Evolutionary conservation across 1,139 yeast species (phyloP).

Genomic region (Ogataea hybrid): DNA sequence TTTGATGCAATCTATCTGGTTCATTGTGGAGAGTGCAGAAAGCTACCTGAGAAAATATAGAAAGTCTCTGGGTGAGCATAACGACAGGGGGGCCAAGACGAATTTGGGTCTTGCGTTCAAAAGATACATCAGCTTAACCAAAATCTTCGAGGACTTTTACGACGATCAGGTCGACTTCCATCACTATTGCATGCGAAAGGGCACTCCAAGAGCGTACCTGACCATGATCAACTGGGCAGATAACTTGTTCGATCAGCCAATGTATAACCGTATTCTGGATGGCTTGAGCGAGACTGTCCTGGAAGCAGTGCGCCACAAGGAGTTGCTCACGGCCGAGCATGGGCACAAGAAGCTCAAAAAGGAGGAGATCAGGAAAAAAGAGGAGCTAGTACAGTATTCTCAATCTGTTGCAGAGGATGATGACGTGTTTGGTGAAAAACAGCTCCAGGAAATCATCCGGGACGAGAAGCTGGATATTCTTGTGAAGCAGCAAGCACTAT

Average conservation of each 20-base stretch:
- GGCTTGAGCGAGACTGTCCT: slow-evolving; percentile 65
- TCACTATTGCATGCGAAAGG: slow-evolving; percentile 85
- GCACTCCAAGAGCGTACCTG: slow-evolving; percentile 82
- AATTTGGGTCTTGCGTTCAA: slow-evolving; percentile 75
- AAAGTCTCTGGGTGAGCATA: slow-evolving; percentile 26
- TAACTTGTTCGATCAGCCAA: slow-evolving; percentile 61
- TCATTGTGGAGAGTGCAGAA: slow-evolving; percentile 81
- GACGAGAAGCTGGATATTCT: slow-evolving; percentile 28
- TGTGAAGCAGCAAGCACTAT: slow-evolving; percentile 32
- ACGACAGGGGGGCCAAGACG: slow-evolving; percentile 36
- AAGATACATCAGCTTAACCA: slow-evolving; percentile 66
- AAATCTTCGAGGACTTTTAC: slow-evolving; percentile 66
- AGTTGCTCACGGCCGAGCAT: slow-evolving; percentile 23
- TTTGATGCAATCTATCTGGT: slow-evolving; percentile 91
- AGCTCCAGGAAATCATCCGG: slow-evolving; percentile 30
- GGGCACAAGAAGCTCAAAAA: slow-evolving; percentile 29
- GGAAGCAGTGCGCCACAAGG: slow-evolving; percentile 36
- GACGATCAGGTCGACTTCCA: slow-evolving; percentile 95
- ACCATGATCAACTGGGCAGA: slow-evolving; percentile 84
- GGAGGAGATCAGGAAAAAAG: slow-evolving; percentile 37
- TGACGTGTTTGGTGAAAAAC: slow-evolving; percentile 47
- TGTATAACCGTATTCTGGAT: slow-evolving; percentile 63
- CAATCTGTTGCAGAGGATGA: slow-evolving; percentile 43
- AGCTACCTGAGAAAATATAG: slow-evolving; percentile 55
- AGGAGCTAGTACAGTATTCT: slow-evolving; percentile 39